Conservation (phyloP, 1,284 basidiomycete genomes). For the Trichosporon ovoides region DNA sequence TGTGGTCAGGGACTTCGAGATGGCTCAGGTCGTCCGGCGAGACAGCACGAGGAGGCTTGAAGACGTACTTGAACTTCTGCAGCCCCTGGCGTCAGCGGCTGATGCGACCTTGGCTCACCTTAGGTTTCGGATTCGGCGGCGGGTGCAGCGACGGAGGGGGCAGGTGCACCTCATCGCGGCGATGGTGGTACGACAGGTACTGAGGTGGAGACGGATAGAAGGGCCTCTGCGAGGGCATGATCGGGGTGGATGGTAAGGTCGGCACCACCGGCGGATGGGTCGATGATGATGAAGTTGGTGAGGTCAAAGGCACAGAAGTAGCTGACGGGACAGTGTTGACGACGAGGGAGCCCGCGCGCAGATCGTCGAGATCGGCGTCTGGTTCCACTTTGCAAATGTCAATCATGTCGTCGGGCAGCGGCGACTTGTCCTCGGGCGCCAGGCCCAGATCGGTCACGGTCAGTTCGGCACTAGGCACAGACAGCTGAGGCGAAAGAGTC, state of each 20-base stretch:
- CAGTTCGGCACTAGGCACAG: not conserved
- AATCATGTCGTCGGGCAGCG: not conserved
- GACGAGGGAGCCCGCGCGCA: not conserved
- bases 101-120: not conserved
- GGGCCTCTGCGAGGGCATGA: not conserved
- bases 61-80: conserved; percentile 3
- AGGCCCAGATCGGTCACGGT: not conserved
- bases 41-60: not conserved
- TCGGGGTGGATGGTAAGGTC: not conserved
- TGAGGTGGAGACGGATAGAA: not conserved
- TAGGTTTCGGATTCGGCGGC: not conserved
- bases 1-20: not conserved
- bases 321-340: conserved; percentile 6
- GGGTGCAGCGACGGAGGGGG: not conserved
- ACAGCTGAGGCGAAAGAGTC: not conserved
- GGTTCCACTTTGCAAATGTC: conserved; percentile 5
- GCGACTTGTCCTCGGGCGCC: not conserved
- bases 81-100: conserved; percentile 3
- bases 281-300: not conserved
- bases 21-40: not conserved
- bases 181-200: not conserved
- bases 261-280: not conserved
- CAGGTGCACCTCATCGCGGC: not conserved
- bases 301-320: not conserved
- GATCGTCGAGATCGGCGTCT: conserved; percentile 4